Evolutionary conservation across 176 grass and related monocot species (phyloP).

Genomic region (Bromus sterilis): DNA sequence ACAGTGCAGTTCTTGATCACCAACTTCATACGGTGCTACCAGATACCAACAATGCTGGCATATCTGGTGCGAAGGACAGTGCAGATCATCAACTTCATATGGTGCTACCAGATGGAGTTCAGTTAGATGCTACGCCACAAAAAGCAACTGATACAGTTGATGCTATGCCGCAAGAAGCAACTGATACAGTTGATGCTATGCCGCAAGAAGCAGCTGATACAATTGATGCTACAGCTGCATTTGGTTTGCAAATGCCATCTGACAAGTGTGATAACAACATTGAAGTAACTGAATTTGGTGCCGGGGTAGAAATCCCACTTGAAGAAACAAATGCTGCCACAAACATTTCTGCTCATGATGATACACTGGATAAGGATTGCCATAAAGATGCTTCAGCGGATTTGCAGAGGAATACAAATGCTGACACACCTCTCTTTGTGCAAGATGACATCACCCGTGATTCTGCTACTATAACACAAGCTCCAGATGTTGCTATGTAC

Average conservation of each 20-base stretch:
- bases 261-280: constrained; percentile 16
- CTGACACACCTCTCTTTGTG: constrained; percentile 13
- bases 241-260: constrained; percentile 19
- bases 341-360: constrained; percentile 12
- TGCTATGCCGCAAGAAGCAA: background rate
- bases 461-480: constrained; percentile 2
- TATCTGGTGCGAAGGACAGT: background rate
- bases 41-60: background rate
- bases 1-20: no score
- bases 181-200: background rate
- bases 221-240: background rate
- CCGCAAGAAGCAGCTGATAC: background rate
- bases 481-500: constrained; percentile 24
- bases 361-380: constrained; percentile 14
- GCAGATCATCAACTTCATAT: constrained; percentile 15
- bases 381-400: constrained; percentile 35
- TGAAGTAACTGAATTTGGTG: constrained; percentile 15
- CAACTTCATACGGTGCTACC: background rate
- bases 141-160: background rate
- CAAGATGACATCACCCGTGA: constrained; percentile 16
- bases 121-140: background rate
- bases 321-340: constrained; percentile 8
- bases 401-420: constrained; percentile 26
- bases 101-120: constrained; percentile 7
- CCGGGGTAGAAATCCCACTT: constrained; percentile 9